phyloP scores from a whole-genome alignment of 768 basidiomycete genomes.

The Xerocomellus dryophilus region DNA sequence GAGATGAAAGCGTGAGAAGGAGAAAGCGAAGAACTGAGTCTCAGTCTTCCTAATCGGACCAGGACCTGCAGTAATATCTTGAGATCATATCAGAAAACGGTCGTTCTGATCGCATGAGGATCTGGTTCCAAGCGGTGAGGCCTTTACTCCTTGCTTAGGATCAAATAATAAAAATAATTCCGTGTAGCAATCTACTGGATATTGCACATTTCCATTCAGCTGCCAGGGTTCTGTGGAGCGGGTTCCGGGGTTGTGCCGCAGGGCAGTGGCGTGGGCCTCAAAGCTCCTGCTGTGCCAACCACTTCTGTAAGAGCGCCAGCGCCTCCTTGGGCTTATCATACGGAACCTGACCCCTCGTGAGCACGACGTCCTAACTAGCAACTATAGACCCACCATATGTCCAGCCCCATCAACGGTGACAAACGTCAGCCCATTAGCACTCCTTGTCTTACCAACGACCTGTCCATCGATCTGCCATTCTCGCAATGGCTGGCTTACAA shows the following conservation, averaged over 20 bases:
- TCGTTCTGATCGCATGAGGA: neutral
- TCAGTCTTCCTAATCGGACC: too few species aligned
- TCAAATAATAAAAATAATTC: neutral
- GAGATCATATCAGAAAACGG: neutral
- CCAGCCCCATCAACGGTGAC: slow-evolving; percentile 67
- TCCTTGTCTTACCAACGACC: slow-evolving; percentile 54
- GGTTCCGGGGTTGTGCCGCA: neutral
- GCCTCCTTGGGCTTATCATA: slow-evolving; percentile 61
- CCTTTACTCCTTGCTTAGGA: neutral
- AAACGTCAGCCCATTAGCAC: slow-evolving; percentile 60
- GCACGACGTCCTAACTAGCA: neutral
- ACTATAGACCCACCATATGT: slow-evolving; percentile 55
- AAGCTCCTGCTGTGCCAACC: slow-evolving; percentile 37
- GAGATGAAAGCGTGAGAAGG: neutral
- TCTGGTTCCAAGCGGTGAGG: neutral
- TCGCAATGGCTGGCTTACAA: slow-evolving; percentile 45
- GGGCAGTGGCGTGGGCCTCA: neutral
- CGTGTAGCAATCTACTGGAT: neutral
- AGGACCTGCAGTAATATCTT: too few species aligned
- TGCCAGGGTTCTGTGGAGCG: neutral
- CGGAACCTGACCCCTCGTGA: slow-evolving; percentile 42
- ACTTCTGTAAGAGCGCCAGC: slow-evolving; percentile 47
- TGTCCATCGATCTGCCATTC: slow-evolving; percentile 55
- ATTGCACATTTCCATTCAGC: neutral
- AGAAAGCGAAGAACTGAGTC: neutral